Conservation (phyloP, 2,329 filamentous ascomycete genomes). For the Aspergillus texensis region DNA sequence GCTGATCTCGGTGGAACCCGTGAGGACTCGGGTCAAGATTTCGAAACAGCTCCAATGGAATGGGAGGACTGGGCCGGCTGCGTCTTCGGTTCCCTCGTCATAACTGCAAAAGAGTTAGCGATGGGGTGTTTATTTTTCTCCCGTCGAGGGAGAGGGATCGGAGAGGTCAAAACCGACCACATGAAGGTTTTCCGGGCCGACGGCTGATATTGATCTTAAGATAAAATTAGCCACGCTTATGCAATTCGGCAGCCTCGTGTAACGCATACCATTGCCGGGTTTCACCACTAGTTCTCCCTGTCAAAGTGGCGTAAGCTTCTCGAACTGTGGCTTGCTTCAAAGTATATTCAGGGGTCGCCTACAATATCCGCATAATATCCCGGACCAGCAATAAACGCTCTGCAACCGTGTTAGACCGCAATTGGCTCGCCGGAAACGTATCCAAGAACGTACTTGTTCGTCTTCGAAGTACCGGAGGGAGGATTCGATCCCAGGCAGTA, state of each 20-base stretch:
- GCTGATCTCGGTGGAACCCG: conserved; percentile 15
- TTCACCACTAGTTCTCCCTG: conserved; percentile 26
- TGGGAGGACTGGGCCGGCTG: conserved; percentile 23
- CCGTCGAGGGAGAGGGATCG: neutral
- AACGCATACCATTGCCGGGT: conserved; percentile 11
- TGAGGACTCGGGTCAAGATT: conserved; percentile 22
- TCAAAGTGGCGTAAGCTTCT: conserved; percentile 2
- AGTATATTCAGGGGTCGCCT: neutral
- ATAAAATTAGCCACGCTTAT: neutral
- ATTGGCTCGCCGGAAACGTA: neutral
- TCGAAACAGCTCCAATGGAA: conserved; percentile 27
- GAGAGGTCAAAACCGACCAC: conserved; percentile 15
- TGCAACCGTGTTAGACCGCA: conserved; percentile 1
- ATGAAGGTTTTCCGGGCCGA: conserved; percentile 14
- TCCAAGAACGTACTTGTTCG: conserved; percentile 16
- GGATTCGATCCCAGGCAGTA: conserved; percentile 20
- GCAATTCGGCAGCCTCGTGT: neutral
- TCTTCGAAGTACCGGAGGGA: conserved; percentile 5
- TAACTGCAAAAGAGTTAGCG: conserved; percentile 19
- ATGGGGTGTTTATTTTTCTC: neutral
- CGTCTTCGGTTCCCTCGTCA: conserved; percentile 21
- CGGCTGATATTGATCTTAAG: neutral
- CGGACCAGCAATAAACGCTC: conserved; percentile 23
- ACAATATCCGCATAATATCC: conserved; percentile 27
- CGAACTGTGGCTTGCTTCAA: too few species aligned